phyloP scores from a whole-genome alignment of 2,329 filamentous ascomycete genomes.

The Aspergillus pseudonomiae region DNA sequence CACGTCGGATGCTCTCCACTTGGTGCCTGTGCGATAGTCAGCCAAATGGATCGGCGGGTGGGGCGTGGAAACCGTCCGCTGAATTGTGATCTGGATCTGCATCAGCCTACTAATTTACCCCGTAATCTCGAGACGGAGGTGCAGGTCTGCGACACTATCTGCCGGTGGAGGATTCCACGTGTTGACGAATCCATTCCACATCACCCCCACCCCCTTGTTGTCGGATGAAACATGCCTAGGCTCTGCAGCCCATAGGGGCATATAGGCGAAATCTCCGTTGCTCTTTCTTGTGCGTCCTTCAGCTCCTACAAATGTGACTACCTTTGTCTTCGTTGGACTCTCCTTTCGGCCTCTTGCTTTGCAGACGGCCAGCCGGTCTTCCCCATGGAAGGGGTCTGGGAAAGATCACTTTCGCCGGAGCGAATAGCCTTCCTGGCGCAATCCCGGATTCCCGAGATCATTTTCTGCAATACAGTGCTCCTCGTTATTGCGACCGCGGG shows the following conservation, averaged over 20 bases:
- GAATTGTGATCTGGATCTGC: slow-evolving; percentile 3
- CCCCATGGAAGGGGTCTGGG: slow-evolving; percentile 14
- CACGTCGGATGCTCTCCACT: neutral
- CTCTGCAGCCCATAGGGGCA: slow-evolving; percentile 6
- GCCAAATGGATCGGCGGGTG: slow-evolving; percentile 3
- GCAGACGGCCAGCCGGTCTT: slow-evolving; percentile 12
- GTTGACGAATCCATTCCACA: slow-evolving; percentile 7
- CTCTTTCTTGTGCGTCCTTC: neutral
- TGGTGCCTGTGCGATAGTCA: neutral
- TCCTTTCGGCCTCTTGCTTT: neutral
- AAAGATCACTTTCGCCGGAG: slow-evolving; percentile 16
- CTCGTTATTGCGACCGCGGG: slow-evolving; percentile 12
- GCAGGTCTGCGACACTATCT: neutral
- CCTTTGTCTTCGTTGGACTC: neutral
- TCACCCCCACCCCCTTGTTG: neutral
- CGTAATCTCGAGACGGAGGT: slow-evolving; percentile 1
- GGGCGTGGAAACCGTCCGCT: slow-evolving; percentile 3
- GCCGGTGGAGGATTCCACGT: slow-evolving; percentile 6
- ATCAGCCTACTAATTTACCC: neutral
- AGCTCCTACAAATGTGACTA: slow-evolving; percentile 4
- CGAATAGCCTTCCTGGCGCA: slow-evolving; percentile 14
- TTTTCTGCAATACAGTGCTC: slow-evolving; percentile 20
- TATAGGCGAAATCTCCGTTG: slow-evolving; percentile 5
- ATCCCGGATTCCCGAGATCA: slow-evolving; percentile 15
- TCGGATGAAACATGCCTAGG: slow-evolving; percentile 12